A percentile compares a stretch with the other conserved stretches of the same genome.
Evolutionary conservation across 1,139 yeast genomes (phyloP).

Genomic region (Suhomyces panamericanus): DNA sequence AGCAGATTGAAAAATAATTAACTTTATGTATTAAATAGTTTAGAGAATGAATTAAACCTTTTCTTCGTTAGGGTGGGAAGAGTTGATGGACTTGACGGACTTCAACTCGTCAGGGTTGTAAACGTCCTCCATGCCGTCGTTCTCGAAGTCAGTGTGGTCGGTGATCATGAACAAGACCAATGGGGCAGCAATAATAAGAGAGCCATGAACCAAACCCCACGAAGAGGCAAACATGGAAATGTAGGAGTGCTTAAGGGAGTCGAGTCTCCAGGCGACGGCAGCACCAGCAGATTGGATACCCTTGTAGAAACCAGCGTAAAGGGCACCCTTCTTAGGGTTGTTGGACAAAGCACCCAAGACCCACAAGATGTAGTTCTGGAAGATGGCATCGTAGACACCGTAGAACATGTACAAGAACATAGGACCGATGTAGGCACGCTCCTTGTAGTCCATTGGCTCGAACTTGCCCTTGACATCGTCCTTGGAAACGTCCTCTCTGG

Average conservation of each 20-base stretch:
- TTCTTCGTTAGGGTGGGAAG: slow-evolving; percentile 2
- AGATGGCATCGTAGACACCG: slow-evolving; percentile 58
- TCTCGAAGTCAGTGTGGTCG: slow-evolving; percentile 47
- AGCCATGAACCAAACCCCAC: slow-evolving; percentile 57
- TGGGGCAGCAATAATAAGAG: slow-evolving; percentile 36
- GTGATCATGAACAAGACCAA: slow-evolving; percentile 42
- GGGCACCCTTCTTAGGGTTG: slow-evolving; percentile 55
- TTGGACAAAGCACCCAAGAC: slow-evolving; percentile 58
- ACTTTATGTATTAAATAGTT: slow-evolving; percentile 1
- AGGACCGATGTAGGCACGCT: slow-evolving; percentile 53
- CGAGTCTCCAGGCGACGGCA: slow-evolving; percentile 62
- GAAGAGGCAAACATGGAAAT: slow-evolving; percentile 50
- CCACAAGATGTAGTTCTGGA: slow-evolving; percentile 60
- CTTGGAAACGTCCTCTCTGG: slow-evolving; percentile 37
- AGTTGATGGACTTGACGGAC: slow-evolving; percentile 15
- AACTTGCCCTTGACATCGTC: slow-evolving; percentile 12
- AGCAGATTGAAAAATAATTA: background rate
- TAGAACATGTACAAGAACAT: slow-evolving; percentile 62
- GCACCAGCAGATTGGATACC: slow-evolving; percentile 66
- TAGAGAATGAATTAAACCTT: slow-evolving; percentile 6
- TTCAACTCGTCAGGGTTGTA: slow-evolving; percentile 29
- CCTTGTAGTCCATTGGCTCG: slow-evolving; percentile 46
- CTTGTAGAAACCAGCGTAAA: slow-evolving; percentile 63
- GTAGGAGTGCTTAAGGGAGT: slow-evolving; percentile 44
- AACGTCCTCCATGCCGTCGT: slow-evolving; percentile 26